Conservation (phyloP, 129 eudicot species). For the Flaveria linearis region DNA sequence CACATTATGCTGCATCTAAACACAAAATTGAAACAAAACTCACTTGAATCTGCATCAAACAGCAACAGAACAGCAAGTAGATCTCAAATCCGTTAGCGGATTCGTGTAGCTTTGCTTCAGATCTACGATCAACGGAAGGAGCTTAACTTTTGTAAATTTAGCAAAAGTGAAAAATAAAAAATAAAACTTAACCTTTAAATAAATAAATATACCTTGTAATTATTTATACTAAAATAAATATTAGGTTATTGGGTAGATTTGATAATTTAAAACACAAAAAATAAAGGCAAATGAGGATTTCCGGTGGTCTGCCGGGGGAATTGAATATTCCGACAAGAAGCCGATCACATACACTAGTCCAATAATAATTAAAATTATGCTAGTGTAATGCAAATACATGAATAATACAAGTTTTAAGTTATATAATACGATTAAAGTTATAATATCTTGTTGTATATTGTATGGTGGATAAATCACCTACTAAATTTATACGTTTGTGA, state of each 20-base stretch:
- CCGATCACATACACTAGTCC: constrained; percentile 27
- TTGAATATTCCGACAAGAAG: constrained; percentile 42
- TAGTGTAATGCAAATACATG: constrained; percentile 25
- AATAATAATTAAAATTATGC: constrained; percentile 24
- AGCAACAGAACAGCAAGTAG: constrained; percentile 40
- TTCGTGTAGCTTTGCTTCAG: constrained; percentile 53
- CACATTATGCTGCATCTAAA: constrained; percentile 16
- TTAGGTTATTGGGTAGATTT: constrained; percentile 41
- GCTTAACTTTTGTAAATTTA: constrained; percentile 44
- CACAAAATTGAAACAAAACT: constrained; percentile 41
- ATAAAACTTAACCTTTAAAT: constrained; percentile 43
- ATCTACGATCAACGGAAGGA: constrained; percentile 48
- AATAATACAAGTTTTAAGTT: constrained; percentile 26
- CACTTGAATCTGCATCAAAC: constrained; percentile 49
- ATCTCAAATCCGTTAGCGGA: constrained; percentile 40
- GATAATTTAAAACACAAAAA: constrained; percentile 30
- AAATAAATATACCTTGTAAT: constrained; percentile 45
- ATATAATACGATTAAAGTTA: not conserved
- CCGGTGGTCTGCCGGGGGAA: constrained; percentile 48
- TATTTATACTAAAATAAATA: constrained; percentile 39
- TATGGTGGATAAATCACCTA: not conserved
- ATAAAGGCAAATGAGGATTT: constrained; percentile 32
- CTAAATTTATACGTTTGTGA: not conserved
- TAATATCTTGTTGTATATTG: not conserved
- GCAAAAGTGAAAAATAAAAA: constrained; percentile 41